These are phyloP conservation scores for Styphnolobium japonicum DNA, from an alignment of 306 rosid species.

Conservation along the genomic window DNA sequence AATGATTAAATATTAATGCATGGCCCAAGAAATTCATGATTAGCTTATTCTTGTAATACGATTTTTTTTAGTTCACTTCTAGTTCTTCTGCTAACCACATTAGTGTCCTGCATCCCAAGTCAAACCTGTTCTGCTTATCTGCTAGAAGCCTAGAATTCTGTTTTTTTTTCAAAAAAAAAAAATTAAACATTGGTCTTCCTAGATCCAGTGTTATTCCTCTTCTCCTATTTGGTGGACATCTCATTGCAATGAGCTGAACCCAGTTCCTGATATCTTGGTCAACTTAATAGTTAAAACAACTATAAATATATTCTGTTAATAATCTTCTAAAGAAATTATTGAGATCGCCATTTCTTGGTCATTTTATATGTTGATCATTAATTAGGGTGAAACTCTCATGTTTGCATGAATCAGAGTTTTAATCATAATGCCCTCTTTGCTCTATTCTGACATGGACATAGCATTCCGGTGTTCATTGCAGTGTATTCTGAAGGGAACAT, in stretches of 20 bases:
- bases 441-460: not conserved
- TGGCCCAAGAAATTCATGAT: not conserved
- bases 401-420: not conserved
- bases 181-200: not conserved
- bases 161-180: not conserved
- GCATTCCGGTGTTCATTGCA: not conserved
- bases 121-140: not conserved
- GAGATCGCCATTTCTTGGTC: not conserved
- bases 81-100: conserved; percentile 2
- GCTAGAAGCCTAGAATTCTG: not conserved
- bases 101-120: not conserved
- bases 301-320: not conserved
- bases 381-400: not conserved
- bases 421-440: not conserved
- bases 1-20: not conserved
- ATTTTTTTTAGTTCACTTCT: not conserved
- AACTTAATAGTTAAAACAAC: not conserved
- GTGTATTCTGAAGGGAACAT: not conserved
- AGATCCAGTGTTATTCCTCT: not conserved
- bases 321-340: not conserved
- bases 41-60: not conserved
- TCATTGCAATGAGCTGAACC: not conserved
- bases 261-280: not conserved
- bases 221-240: not conserved
- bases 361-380: not conserved